These are phyloP conservation scores for Eudorina sp. DNA, from an alignment of 139 green algal genomes.

Conservation along the genomic window DNA sequence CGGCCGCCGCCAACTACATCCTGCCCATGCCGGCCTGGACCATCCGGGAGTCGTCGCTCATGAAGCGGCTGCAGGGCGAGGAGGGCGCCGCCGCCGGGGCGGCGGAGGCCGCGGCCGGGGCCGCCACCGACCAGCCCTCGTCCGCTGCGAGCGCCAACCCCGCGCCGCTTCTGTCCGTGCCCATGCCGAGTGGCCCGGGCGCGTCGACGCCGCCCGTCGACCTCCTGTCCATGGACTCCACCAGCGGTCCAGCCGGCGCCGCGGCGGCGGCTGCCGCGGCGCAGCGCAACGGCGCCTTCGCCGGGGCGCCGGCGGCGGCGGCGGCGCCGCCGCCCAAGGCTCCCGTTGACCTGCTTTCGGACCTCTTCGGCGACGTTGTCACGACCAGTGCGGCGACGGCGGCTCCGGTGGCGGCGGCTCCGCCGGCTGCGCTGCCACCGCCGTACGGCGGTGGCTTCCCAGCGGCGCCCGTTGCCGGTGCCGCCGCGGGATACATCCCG, in stretches of 20 bases:
- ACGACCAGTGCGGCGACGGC: neutral
- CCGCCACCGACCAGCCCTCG: neutral
- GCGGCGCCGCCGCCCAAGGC: conserved; percentile 36
- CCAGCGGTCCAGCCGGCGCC: neutral
- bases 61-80: conserved; percentile 77
- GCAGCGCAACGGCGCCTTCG: neutral
- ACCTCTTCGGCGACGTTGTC: conserved; percentile 64
- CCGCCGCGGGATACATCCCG: neutral
- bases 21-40: conserved; percentile 88
- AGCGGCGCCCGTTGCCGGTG: no score
- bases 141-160: conserved; percentile 20
- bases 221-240: conserved; percentile 35
- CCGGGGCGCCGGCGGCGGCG: neutral
- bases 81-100: conserved; percentile 44
- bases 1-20: conserved; percentile 68
- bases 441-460: neutral
- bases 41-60: conserved; percentile 75
- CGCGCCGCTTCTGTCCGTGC: conserved; percentile 33
- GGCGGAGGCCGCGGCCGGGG: neutral
- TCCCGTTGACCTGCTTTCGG: conserved; percentile 69
- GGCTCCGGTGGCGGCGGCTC: neutral
- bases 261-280: neutral
- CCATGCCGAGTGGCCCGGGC: conserved; percentile 6
- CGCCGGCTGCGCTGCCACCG: neutral
- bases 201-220: neutral